A percentile compares a stretch with the other conserved stretches of the same genome.
These are phyloP conservation scores for Aureobasidium sp. DNA, from an alignment of 2,329 filamentous ascomycete species.

Conservation along the genomic window DNA sequence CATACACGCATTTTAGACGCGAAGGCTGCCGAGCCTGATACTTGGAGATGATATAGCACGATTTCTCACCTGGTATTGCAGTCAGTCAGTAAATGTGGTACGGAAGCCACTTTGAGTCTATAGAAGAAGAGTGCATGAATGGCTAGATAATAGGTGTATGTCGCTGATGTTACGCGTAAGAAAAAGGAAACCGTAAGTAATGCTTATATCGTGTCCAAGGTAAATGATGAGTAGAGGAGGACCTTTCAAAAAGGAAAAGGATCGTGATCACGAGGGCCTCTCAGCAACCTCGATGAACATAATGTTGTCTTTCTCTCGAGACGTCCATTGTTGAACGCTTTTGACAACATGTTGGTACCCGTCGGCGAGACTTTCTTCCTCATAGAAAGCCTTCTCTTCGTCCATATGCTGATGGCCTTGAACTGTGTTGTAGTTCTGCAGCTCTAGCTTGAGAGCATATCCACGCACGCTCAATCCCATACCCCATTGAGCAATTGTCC, in stretches of 20 bases:
- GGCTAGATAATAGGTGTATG: background rate
- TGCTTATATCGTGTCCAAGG: background rate
- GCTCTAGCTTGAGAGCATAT: constrained; percentile 15
- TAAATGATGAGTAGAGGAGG: background rate
- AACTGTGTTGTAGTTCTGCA: background rate
- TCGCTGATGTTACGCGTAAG: background rate
- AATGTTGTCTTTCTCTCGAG: background rate
- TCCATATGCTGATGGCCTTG: background rate
- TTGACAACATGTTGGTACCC: constrained; percentile 2
- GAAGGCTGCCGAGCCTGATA: background rate
- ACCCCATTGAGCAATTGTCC: constrained; percentile 46
- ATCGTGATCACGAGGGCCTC: constrained; percentile 2
- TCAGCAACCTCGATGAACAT: background rate
- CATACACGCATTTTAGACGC: constrained; percentile 12
- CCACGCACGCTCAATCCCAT: constrained; percentile 12
- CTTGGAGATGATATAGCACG: background rate
- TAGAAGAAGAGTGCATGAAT: background rate
- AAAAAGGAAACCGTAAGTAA: background rate
- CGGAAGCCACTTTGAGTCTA: background rate
- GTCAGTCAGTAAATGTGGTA: background rate
- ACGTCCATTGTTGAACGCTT: background rate
- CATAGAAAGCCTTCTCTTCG: constrained; percentile 12
- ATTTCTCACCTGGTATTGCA: no score
- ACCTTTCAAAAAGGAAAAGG: background rate
- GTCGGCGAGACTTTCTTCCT: constrained; percentile 10